Evolutionary conservation across 148 eudicot genomes (phyloP).

Genomic region (Chenopodium berlandieri): DNA sequence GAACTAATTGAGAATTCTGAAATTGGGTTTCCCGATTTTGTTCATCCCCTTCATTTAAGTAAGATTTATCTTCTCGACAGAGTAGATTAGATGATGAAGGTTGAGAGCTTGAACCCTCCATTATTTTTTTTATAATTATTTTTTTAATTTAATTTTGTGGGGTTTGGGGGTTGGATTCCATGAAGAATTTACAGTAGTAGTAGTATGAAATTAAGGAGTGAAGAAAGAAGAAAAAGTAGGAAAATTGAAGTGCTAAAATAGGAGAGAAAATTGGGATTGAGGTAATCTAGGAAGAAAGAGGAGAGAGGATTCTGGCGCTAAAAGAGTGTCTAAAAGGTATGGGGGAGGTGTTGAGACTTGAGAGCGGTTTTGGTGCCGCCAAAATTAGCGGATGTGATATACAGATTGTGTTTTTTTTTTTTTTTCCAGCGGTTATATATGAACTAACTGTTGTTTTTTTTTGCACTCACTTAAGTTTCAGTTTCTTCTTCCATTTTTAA

Average conservation of each 20-base stretch:
- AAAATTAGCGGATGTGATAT: constrained; percentile 35
- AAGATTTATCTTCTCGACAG: constrained; percentile 47
- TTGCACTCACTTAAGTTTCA: no score
- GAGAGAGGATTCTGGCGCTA: constrained; percentile 26
- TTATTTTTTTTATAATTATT: background rate
- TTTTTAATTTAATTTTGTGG: background rate
- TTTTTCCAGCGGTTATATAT: constrained; percentile 18
- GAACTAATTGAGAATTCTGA: background rate
- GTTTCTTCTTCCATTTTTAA: no score
- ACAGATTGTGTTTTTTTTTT: background rate
- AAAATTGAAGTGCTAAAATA: background rate
- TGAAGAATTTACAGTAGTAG: background rate
- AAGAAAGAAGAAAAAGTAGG: background rate
- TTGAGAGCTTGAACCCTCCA: constrained; percentile 17
- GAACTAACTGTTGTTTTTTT: background rate
- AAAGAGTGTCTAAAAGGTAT: constrained; percentile 7
- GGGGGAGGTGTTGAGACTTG: constrained; percentile 15
- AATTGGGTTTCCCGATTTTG: constrained; percentile 3
- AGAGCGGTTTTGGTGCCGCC: constrained; percentile 46
- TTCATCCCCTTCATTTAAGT: constrained; percentile 17
- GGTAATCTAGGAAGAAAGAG: constrained; percentile 18
- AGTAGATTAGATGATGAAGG: constrained; percentile 26
- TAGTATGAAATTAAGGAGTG: background rate
- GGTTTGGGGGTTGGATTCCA: background rate
- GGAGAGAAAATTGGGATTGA: constrained; percentile 11